Conservation (phyloP, 2,329 filamentous ascomycete genomes). For the Alternaria sp. region DNA sequence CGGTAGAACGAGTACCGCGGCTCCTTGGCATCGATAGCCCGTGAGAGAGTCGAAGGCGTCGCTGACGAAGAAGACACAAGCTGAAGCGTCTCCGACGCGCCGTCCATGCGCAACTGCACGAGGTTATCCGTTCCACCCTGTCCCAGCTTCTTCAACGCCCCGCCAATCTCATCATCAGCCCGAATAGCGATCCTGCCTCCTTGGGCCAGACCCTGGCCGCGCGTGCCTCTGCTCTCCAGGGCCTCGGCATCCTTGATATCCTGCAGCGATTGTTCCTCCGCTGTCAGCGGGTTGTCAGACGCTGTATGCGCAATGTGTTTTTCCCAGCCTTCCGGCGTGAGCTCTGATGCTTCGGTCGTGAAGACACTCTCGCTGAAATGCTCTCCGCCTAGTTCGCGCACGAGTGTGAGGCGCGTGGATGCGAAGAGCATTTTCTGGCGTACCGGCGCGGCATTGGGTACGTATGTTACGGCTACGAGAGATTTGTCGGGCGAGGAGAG, state of each 20-base stretch:
- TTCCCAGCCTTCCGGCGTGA: constrained; percentile 72
- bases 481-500: constrained; percentile 47
- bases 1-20: constrained; percentile 82
- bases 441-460: constrained; percentile 79
- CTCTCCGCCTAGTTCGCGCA: constrained; percentile 78
- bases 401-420: constrained; percentile 74
- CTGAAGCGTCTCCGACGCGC: constrained; percentile 71
- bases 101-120: constrained; percentile 77
- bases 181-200: constrained; percentile 56
- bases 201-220: constrained; percentile 51
- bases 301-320: constrained; percentile 72
- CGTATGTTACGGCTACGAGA: constrained; percentile 75
- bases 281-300: constrained; percentile 72
- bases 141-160: constrained; percentile 67
- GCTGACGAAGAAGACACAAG: constrained; percentile 63
- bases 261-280: constrained; percentile 75
- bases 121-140: constrained; percentile 56
- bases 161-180: constrained; percentile 67
- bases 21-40: constrained; percentile 68
- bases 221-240: constrained; percentile 73
- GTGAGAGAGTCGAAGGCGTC: constrained; percentile 64
- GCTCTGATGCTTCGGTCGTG: constrained; percentile 71
- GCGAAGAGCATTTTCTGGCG: constrained; percentile 89
- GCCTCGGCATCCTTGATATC: constrained; percentile 79
- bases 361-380: constrained; percentile 80